Evolutionary conservation across 805 yeast genomes (phyloP), one percentile per base, ranked within the genome.

Genomic region (Saccharomycopsis sp.): DNA sequence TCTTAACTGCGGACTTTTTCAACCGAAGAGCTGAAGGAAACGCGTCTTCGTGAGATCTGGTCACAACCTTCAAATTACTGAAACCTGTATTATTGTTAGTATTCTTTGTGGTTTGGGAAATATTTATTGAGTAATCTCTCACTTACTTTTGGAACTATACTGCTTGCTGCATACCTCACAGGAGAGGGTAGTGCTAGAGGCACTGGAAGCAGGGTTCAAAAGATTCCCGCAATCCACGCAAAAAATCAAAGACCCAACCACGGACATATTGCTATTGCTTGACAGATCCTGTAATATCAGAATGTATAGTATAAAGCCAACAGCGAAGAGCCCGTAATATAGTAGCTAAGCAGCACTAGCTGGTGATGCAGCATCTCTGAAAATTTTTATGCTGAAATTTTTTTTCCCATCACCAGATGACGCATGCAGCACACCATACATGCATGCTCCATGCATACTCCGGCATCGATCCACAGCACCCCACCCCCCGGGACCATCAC

Each of bases 181-280:
- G 65, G 64, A 86, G 82, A 63, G 68, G 75, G 71, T 97, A 90
- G 56, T 77, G 78, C 59, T 89, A 72, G 44, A 75, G 69, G 22
- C 78, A 55, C 77, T 73, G 38, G 83, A 73, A 34, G 82, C 82
- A 8, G 90, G 78, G 69, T 89, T 96, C 60, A 94, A 76, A 57
- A 94, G 77, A 67, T 87, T 89, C 66, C 99, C 99, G 73, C 99
- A 94, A 65, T 85, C 89, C 9, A 85, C 79, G 72, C 99, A 94
- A 73, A 94, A 94, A 60, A 94, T 93, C 67, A 94, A 81, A 54
- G 97, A 88, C 15, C 99, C 99, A 49, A 94, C 97, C 17, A 84
- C 96, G 59, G 97, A 89, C 99, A 94, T 93, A 7, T 29, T 29
- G 38, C 5, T 29, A 12, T 29, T 29, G 38, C 38, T 29, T 5